These are phyloP conservation scores for Leptographium procerum DNA, from an alignment of 2,329 filamentous ascomycete genomes.

Conservation along the genomic window DNA sequence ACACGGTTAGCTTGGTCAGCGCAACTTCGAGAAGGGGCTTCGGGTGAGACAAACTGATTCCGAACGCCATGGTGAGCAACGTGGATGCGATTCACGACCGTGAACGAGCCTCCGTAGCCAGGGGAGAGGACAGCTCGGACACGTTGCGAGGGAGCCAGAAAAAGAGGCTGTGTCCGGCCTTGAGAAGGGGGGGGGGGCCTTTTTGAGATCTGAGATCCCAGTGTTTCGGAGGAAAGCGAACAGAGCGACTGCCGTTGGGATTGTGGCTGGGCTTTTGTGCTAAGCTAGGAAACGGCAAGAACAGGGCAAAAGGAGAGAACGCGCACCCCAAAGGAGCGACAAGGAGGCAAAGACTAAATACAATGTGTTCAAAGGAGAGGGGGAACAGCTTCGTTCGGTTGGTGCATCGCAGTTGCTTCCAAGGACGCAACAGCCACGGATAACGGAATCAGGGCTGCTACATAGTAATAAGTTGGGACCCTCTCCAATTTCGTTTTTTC, in stretches of 20 bases:
- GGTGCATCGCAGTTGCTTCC: neutral
- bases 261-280: neutral
- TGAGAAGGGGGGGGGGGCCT: neutral
- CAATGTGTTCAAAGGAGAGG: neutral
- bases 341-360: neutral
- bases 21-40: neutral
- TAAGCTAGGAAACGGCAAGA: neutral
- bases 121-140: neutral
- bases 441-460: neutral
- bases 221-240: neutral
- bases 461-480: neutral
- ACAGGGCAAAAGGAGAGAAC: neutral
- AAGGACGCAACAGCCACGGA: neutral
- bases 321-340: neutral
- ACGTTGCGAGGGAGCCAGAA: neutral
- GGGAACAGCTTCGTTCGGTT: neutral
- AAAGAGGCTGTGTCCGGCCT: neutral
- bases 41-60: neutral
- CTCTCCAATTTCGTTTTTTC: neutral
- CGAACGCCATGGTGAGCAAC: neutral
- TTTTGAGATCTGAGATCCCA: neutral
- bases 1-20: neutral
- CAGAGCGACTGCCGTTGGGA: neutral
- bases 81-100: neutral
- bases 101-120: neutral